Base-by-base conservation (phyloP, 2,329 filamentous ascomycete genomes). In the Botryosphaeria dothidea region DNA sequence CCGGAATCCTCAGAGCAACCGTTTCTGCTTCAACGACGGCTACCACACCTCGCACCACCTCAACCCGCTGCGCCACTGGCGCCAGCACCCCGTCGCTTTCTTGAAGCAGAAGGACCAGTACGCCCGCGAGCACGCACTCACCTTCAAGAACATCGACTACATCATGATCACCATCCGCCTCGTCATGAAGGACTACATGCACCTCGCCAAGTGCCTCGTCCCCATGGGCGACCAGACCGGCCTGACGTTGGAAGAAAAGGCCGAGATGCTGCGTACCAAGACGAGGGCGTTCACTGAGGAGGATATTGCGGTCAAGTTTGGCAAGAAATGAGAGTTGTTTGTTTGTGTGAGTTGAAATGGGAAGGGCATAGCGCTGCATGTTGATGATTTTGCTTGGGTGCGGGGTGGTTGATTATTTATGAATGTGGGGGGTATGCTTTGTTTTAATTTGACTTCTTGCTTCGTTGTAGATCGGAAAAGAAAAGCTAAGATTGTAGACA, bases 11-110 rank as follows among this genome's bases (percentile, higher is more conserved):
- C 70, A 92, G 90, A 91, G 88, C 77, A 93, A 93, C 75, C 89
- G 91, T 38, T 89, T 89, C 77, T 93, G 90, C 79, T 93, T 89
- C 83, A 93, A 93, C 70, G 91, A 93, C 71, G 91, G 91, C 68
- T 93, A 92, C 75, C 90, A 93, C 77, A 93, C 90, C 6, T 92
- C 90, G 19, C 91, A 93, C 73, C 91, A 93, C 71, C 85, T 93
- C 60, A 92, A 93, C 77, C 91, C 90, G 0, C 83, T 86, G 29
- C 86, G 91, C 1, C 92, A 93, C 79, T 94, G 91, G 91, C 88
- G 91, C 65, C 90, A 93, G 21, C 91, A 93, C 70, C 91, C 91
- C 0, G 81, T 87, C 13, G 86, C 90, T 6, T 92, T 94, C 76
- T 79, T 93, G 1, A 83, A 88, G 69, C 85, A 87, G 51, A 92